These are phyloP conservation scores for Pulveroboletus ravenelii DNA, from an alignment of 768 basidiomycete species.

Conservation along the genomic window DNA sequence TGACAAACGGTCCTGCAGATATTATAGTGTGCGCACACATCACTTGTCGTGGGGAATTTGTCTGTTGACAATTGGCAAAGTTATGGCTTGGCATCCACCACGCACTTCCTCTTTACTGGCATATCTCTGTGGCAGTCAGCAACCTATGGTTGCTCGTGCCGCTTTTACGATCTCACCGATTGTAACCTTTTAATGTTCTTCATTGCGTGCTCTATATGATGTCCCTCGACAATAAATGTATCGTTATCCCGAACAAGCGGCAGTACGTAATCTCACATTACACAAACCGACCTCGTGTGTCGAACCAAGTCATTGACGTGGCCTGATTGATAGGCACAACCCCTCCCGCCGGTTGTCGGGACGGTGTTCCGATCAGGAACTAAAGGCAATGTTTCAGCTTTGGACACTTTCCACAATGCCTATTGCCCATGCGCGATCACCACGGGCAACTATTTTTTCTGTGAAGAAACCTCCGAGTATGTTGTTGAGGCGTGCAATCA, in stretches of 20 bases:
- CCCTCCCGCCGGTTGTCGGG: too few relatives aligned
- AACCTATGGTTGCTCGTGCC: neutral
- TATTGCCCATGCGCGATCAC: conserved; percentile 62
- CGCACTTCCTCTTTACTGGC: conserved; percentile 14
- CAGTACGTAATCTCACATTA: too few relatives aligned
- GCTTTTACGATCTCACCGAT: neutral
- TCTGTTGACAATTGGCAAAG: conserved; percentile 1
- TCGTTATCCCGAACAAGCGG: too few relatives aligned
- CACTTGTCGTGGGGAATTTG: neutral
- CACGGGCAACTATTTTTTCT: conserved; percentile 38
- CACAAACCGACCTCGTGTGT: too few relatives aligned
- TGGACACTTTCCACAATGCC: conserved; percentile 42
- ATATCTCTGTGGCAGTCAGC: neutral
- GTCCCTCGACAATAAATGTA: too few relatives aligned
- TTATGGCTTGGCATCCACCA: conserved; percentile 14
- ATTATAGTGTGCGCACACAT: conserved; percentile 18
- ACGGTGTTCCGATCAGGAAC: neutral
- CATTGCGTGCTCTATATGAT: neutral
- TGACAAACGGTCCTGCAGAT: conserved; percentile 21
- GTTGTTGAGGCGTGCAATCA: conserved; percentile 45
- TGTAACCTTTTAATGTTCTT: neutral
- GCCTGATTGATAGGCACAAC: neutral
- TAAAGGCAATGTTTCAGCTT: conserved; percentile 5
- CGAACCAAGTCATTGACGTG: too few relatives aligned
- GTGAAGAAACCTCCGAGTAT: conserved; percentile 63